A percentile compares a stretch with the other conserved stretches of the same genome.
These are phyloP conservation scores for Tardiomyces digboiensis DNA, from an alignment of 1,139 yeast genomes.

Conservation along the genomic window DNA sequence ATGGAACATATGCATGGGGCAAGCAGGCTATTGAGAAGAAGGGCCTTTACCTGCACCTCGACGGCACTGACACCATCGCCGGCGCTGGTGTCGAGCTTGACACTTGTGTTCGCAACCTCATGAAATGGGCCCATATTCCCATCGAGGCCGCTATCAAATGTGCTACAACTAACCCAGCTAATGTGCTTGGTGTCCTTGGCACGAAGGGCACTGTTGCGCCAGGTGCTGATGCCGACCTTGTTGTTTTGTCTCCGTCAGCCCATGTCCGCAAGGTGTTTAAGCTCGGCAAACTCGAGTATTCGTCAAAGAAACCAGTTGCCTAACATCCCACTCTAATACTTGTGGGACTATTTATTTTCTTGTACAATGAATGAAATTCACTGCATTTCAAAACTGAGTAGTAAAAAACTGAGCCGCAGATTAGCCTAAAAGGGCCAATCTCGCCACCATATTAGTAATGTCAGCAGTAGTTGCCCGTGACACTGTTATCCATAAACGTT, in stretches of 20 bases:
- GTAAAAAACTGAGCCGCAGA: background rate
- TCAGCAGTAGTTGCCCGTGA: too few species aligned
- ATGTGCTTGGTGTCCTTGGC: conserved; percentile 35
- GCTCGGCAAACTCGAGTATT: conserved; percentile 33
- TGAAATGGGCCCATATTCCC: conserved; percentile 42
- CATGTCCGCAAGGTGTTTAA: conserved; percentile 42
- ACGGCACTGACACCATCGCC: conserved; percentile 53
- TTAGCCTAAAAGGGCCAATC: too few species aligned
- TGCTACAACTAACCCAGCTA: conserved; percentile 50
- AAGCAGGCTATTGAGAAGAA: conserved; percentile 36
- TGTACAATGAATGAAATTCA: too few species aligned
- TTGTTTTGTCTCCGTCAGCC: conserved; percentile 38
- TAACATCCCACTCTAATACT: background rate
- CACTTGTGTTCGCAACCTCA: conserved; percentile 44
- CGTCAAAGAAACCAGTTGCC: background rate
- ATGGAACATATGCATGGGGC: conserved; percentile 35
- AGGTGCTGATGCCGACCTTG: conserved; percentile 55
- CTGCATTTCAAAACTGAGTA: background rate
- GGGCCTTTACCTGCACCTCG: conserved; percentile 39
- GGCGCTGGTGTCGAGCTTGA: conserved; percentile 54
- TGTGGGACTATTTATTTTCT: too few species aligned
- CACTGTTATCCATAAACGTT: too few species aligned
- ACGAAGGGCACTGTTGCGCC: conserved; percentile 42
- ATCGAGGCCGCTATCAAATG: conserved; percentile 48
- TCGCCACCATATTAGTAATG: too few species aligned